These are phyloP conservation scores for Retiboletus flavoniger DNA, from an alignment of 1,284 basidiomycete species.

Conservation along the genomic window DNA sequence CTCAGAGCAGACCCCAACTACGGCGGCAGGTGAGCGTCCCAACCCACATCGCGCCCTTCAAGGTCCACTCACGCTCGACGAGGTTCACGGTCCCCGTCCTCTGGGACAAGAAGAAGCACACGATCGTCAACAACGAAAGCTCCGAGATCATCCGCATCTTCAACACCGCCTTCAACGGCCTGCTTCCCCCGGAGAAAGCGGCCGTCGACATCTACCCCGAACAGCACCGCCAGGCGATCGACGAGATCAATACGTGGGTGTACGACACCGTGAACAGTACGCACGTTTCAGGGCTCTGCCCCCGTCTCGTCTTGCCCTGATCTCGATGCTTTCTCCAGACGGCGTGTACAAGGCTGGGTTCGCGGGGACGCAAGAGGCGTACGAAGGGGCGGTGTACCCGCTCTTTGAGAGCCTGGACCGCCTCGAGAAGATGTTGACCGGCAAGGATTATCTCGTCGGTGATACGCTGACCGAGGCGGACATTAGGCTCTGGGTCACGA, in stretches of 20 bases:
- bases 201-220: conserved; percentile 79
- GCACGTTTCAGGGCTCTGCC: conserved; percentile 8
- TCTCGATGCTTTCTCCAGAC: conserved; percentile 42
- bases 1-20: conserved; percentile 73
- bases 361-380: conserved; percentile 79
- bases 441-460: conserved; percentile 83
- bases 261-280: conserved; percentile 80
- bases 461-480: conserved; percentile 88
- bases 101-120: conserved; percentile 90
- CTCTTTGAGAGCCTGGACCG: conserved; percentile 81
- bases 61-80: neutral
- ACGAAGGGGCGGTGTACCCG: conserved; percentile 70
- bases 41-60: neutral
- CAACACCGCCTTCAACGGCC: conserved; percentile 79
- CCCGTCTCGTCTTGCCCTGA: neutral
- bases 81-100: conserved; percentile 91
- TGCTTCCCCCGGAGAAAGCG: conserved; percentile 65
- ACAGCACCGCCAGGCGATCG: conserved; percentile 73
- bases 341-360: conserved; percentile 92
- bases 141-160: conserved; percentile 93
- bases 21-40: conserved; percentile 51
- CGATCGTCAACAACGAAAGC: conserved; percentile 95
- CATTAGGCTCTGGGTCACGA: conserved; percentile 87
- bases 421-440: conserved; percentile 74
- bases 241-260: conserved; percentile 85